phyloP scores from a whole-genome alignment of 495 filamentous ascomycete species.

The Lichina pygmaea region DNA sequence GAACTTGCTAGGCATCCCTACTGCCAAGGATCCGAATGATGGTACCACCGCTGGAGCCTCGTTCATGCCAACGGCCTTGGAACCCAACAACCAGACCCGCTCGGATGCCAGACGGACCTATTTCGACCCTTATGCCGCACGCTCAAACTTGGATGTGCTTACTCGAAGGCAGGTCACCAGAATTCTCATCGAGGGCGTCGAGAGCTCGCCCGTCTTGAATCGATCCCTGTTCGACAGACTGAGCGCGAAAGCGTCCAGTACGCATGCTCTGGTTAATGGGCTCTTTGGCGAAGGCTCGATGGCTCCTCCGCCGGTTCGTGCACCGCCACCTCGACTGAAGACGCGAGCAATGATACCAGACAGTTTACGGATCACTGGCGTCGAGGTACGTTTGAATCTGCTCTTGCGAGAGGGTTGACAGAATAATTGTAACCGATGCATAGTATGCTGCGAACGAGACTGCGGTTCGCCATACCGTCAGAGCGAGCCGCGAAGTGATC shows the following conservation, averaged over 20 bases:
- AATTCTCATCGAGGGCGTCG: constrained; percentile 12
- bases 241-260: too few species aligned
- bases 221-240: too few species aligned
- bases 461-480: not conserved
- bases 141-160: constrained; percentile 19
- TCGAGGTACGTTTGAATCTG: not conserved
- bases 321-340: too few species aligned
- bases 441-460: not conserved
- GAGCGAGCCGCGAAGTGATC: constrained; percentile 21
- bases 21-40: constrained; percentile 17
- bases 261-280: not conserved
- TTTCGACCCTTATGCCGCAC: constrained; percentile 14
- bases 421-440: not conserved
- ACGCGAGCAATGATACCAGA: not conserved
- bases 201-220: not conserved
- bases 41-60: constrained; percentile 20
- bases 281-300: not conserved
- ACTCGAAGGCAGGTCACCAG: constrained; percentile 18
- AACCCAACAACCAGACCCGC: constrained; percentile 19
- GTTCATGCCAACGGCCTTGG: constrained; percentile 18
- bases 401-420: too few species aligned
- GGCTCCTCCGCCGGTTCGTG: not conserved
- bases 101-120: constrained; percentile 23
- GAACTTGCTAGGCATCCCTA: constrained; percentile 21
- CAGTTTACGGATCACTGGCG: constrained; percentile 1